phyloP scores from a whole-genome alignment of 441 rosid genomes.

The Mallotus japonicus region DNA sequence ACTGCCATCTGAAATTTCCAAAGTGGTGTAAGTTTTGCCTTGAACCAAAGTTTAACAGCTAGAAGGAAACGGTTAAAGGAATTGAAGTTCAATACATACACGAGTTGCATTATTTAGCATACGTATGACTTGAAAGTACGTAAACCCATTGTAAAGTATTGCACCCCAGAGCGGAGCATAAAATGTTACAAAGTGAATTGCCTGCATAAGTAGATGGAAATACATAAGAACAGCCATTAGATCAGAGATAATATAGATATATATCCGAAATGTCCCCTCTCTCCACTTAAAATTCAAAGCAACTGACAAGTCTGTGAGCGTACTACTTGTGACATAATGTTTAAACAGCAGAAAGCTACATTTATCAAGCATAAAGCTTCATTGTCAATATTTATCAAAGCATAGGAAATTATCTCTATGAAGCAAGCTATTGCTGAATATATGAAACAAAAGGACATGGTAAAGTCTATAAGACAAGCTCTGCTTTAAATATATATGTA shows the following conservation, averaged over 20 bases:
- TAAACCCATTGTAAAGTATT: slow-evolving; percentile 88
- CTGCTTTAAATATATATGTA: no score
- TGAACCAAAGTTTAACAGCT: slow-evolving; percentile 2
- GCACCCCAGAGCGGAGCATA: slow-evolving; percentile 95
- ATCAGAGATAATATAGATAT: not conserved
- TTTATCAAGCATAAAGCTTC: not conserved
- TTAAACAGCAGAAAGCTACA: not conserved
- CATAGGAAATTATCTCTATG: no score
- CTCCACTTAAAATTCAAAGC: not conserved
- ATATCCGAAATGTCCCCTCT: no score
- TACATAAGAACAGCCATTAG: not conserved
- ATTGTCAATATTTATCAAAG: not conserved
- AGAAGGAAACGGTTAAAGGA: not conserved
- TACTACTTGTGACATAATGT: not conserved
- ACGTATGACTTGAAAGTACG: slow-evolving; percentile 90
- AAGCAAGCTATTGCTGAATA: no score
- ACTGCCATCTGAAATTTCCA: slow-evolving; percentile 74
- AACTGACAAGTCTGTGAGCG: not conserved
- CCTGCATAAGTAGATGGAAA: slow-evolving; percentile 45
- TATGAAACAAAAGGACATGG: no score
- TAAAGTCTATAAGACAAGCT: no score
- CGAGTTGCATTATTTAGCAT: slow-evolving; percentile 93
- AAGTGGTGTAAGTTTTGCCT: slow-evolving; percentile 6
- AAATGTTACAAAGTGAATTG: slow-evolving; percentile 81
- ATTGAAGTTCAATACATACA: slow-evolving; percentile 37